Conservation (phyloP, 495 filamentous ascomycete species). For the Bacidia rubella region DNA sequence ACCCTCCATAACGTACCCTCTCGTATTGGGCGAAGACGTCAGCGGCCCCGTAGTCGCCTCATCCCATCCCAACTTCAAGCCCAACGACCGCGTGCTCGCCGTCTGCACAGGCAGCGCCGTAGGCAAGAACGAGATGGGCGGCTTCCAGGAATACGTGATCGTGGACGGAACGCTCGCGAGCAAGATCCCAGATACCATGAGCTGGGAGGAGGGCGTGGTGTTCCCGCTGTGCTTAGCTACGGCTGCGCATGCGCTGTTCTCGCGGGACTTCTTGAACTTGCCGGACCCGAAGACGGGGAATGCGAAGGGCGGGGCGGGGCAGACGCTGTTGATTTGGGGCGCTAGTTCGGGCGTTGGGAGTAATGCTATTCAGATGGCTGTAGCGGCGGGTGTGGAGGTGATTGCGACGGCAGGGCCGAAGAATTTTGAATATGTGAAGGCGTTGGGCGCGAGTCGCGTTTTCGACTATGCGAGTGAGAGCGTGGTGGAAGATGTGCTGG, state of each 20-base stretch:
- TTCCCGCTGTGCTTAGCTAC: conserved; percentile 36
- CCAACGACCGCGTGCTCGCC: conserved; percentile 23
- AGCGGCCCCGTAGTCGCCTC: conserved; percentile 19
- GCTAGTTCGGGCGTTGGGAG: conserved; percentile 24
- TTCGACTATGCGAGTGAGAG: conserved; percentile 26
- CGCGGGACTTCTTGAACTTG: conserved; percentile 24
- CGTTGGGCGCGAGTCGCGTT: conserved; percentile 24
- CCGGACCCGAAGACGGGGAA: conserved; percentile 17
- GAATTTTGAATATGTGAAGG: conserved; percentile 26
- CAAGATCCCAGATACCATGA: conserved; percentile 28
- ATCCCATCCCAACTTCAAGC: conserved; percentile 28
- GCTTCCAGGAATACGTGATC: conserved; percentile 28
- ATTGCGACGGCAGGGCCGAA: conserved; percentile 23
- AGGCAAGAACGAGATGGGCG: conserved; percentile 3
- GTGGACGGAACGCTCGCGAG: conserved; percentile 16
- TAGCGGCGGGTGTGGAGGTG: conserved; percentile 24
- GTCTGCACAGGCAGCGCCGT: conserved; percentile 4
- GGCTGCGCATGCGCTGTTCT: conserved; percentile 33
- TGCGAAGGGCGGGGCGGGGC: conserved; percentile 11
- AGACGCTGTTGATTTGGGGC: conserved; percentile 27
- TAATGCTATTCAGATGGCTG: conserved; percentile 26
- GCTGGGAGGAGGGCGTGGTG: conserved; percentile 30
- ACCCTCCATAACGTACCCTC: conserved; percentile 9
- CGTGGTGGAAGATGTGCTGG: conserved; percentile 19
- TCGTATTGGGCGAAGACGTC: conserved; percentile 17